Conservation (phyloP, 257 asterid genomes). For the Nicotiana sylvestris region DNA sequence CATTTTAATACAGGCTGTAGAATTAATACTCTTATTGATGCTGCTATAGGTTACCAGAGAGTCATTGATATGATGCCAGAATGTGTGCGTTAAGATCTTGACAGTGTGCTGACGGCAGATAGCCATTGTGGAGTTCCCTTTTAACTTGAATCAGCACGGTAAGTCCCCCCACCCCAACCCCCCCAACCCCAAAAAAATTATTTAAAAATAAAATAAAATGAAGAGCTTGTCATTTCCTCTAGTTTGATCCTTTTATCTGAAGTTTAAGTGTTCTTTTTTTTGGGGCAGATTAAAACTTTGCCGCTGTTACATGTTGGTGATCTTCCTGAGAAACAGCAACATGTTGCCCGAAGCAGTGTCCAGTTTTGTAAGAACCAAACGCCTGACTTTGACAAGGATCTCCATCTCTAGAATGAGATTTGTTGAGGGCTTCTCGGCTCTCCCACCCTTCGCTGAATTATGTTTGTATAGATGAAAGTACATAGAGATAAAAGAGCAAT, state of each 20-base stretch:
- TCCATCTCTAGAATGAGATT: neutral
- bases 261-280: neutral
- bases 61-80: slow-evolving; percentile 45
- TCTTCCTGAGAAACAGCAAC: neutral
- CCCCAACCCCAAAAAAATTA: too few relatives aligned
- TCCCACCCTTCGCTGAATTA: neutral
- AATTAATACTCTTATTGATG: neutral
- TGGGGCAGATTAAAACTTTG: neutral
- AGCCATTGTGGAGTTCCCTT: slow-evolving; percentile 2
- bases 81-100: slow-evolving; percentile 7
- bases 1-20: neutral
- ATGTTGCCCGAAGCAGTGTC: neutral
- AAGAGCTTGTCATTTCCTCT: neutral
- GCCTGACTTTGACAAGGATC: neutral
- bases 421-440: neutral
- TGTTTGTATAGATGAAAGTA: slow-evolving; percentile 6
- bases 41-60: slow-evolving; percentile 78
- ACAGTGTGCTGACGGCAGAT: slow-evolving; percentile 17
- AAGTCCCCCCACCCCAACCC: neutral
- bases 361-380: slow-evolving; percentile 17
- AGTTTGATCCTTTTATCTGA: neutral
- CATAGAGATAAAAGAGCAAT: neutral
- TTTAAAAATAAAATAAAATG: too few relatives aligned
- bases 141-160: neutral
- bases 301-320: neutral